Conservation (phyloP, 2,329 filamentous ascomycete species). For the Colletotrichum godetiae region DNA sequence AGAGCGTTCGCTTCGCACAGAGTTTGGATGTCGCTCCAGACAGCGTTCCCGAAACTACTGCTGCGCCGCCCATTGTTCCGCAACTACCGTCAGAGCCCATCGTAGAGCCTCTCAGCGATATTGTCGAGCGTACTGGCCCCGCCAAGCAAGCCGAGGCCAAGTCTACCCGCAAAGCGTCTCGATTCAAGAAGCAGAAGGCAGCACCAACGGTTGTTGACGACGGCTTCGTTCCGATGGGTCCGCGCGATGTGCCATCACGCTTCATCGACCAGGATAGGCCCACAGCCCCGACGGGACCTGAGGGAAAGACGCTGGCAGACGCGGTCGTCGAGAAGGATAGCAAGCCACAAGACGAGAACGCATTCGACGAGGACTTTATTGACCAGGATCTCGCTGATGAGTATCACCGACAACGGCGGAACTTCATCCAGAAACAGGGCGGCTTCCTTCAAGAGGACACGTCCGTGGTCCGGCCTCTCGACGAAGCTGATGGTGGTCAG, state of each 20-base stretch:
- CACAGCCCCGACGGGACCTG: conserved; percentile 59
- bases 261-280: conserved; percentile 52
- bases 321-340: conserved; percentile 67
- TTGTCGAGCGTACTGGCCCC: conserved; percentile 58
- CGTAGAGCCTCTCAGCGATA: conserved; percentile 63
- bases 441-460: conserved; percentile 83
- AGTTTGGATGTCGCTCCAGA: conserved; percentile 75
- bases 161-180: conserved; percentile 55
- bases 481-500: conserved; percentile 72
- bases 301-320: conserved; percentile 68
- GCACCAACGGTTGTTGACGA: conserved; percentile 38
- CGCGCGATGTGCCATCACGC: conserved; percentile 54
- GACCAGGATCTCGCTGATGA: conserved; percentile 83
- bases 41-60: not conserved
- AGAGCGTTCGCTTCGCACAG: conserved; percentile 85
- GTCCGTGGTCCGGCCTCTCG: conserved; percentile 73
- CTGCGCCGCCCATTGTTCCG: not conserved
- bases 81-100: conserved; percentile 42
- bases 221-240: conserved; percentile 51
- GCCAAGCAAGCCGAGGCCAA: conserved; percentile 40
- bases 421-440: conserved; percentile 84
- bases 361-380: conserved; percentile 71
- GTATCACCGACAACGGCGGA: conserved; percentile 85
- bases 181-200: conserved; percentile 58
- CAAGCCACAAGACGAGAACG: conserved; percentile 40